Base-by-base conservation (phyloP, 108 stramenopile species). In the Nitzschia sp. region DNA sequence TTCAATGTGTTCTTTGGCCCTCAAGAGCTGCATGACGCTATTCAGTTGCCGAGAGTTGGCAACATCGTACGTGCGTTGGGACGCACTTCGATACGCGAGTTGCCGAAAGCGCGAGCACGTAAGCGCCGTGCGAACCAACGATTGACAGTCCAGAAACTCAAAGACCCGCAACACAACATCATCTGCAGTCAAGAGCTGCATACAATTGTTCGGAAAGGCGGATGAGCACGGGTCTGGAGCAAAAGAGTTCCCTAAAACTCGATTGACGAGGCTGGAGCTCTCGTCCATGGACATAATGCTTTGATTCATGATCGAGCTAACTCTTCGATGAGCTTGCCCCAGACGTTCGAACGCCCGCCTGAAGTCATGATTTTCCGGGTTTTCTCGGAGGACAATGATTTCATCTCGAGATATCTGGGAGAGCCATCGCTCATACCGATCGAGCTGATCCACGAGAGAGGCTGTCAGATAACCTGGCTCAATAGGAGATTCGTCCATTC, bases 1-100 rank as follows among this genome's bases (percentile, higher is more conserved):
- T 27, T 89, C 82, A 33, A 88, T 87, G 58, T 92, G 87, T 79
- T 92, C 90, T 56, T 82, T 72, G 3, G 90, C 90, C 49, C 90
- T 56, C 11, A 92, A 49, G 34, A 87, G 80, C 54, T 84, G 82
- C 82, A 92, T 84, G 54, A 81, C 74, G 25, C 64, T 70, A 19
- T 68, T 62, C 19, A 92, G 66, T 33, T 88, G 75, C 15, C 87
- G 71, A 18, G 72, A 60, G 23, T 71, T 68, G 9, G 74, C 74
- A 8, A 92, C 45, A 18, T 85, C 67, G 19, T 66, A 67, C 9
- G 83, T 80, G 26, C 90, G 72, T 47, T 85, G 86, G 1, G 70
- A 54, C 17, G 90, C 90, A 24, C 81, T 83, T 51, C 66, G 49
- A 24, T 74, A 65, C 19, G 77, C 67, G 35, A 92, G 57, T 48